Conservation (phyloP, 2,329 filamentous ascomycete genomes). For the Sporothrix schenckii region DNA sequence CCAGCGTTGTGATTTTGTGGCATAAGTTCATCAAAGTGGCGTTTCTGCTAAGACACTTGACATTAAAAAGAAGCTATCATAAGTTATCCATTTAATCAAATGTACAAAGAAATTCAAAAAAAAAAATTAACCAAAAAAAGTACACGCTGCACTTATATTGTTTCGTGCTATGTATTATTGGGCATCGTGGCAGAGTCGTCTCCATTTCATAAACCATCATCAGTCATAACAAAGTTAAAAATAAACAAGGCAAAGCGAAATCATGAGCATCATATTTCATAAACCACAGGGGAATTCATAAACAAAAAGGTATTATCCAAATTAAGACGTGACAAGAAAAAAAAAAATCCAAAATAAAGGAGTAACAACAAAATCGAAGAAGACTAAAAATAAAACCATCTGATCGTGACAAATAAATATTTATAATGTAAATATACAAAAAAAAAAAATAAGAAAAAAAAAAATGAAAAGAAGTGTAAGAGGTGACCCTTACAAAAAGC, state of each 20-base stretch:
- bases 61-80: no score
- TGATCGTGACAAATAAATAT: conserved; percentile 13
- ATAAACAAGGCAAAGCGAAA: background rate
- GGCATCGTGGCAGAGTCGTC: background rate
- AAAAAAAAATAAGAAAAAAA: background rate
- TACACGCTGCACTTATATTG: background rate
- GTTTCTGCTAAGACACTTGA: no score
- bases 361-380: conserved; percentile 1
- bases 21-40: background rate
- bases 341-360: background rate
- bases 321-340: background rate
- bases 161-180: background rate
- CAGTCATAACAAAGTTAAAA: background rate
- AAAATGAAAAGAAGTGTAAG: background rate
- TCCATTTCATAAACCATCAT: background rate
- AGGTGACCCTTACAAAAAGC: conserved; percentile 35
- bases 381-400: background rate
- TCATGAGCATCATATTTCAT: conserved; percentile 4
- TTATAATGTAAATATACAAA: background rate
- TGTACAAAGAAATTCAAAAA: background rate
- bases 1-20: background rate
- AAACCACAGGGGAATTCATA: background rate
- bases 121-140: background rate
- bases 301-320: background rate
- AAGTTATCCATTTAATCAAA: background rate